Evolutionary conservation across 1,284 basidiomycete species (phyloP), one percentile per base, ranked within the genome.

Genomic region (Hypsizygus ulmarius): DNA sequence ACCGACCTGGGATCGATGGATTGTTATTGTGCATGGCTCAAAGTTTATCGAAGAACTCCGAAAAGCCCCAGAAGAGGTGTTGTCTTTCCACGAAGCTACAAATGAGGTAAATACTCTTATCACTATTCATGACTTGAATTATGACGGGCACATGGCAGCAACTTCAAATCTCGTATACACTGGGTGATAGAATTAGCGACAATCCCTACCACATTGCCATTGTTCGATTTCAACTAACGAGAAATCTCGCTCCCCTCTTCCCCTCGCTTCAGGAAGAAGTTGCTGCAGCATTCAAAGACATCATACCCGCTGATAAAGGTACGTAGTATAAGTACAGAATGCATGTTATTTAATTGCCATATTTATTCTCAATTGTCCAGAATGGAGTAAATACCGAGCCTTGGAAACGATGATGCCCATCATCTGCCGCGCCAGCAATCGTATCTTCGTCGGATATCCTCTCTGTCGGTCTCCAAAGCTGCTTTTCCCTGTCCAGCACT

Each of bases 361-460:
- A 8, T 2, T 10, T 37, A 27, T 25, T 6, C 10, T 32, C 38
- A 12, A 35, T 34, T 16, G 21, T 35, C n/a, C 28, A 78, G 76
- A 71, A 29, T 78, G 77, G 75, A 51, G 52, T 2, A 55, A 55
- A 5, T 43, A 73, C 12, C 62, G 63, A 2, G 66, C 62, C 1
- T 50, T 64, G 12, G 51, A 61, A 5, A 67, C 65, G 0, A 52
- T 73, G 9, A 64, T 68, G 60, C 57, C 67, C 25, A 64, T 78
- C 25, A 66, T 78, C 2, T 64, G 61, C 43, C 60, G 74, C 9
- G 59, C 63, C 3, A 68, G 57, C 47, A 72, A 72, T 50, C 60
- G 70, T 18, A 49, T 67, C 2, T 66, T 72, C 35, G 66, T 72
- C 14, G 71, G 68, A 1, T 51, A 66, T 1, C 68, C 70, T 0